Evolutionary conservation across 148 eudicot genomes (phyloP).

Genomic region (Arbutus unedo): DNA sequence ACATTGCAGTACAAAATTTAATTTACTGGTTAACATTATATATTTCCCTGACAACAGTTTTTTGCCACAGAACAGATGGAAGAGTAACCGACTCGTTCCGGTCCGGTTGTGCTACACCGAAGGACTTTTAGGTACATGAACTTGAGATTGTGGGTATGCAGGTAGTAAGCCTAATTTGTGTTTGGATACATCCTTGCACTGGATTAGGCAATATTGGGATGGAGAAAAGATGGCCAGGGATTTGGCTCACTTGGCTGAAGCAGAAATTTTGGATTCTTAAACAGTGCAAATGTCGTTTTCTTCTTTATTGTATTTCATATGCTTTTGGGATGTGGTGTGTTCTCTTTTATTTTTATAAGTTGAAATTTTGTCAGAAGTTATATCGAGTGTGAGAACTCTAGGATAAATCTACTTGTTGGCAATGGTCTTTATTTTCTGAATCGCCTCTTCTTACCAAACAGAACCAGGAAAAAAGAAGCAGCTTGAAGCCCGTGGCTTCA

Average conservation of each 20-base stretch:
- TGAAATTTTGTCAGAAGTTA: background rate
- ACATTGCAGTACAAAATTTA: background rate
- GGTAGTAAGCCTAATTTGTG: background rate
- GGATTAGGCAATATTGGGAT: background rate
- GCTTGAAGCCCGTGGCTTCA: background rate
- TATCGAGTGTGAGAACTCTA: background rate
- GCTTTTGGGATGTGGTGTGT: background rate
- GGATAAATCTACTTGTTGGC: too few relatives aligned
- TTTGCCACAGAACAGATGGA: background rate
- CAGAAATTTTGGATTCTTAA: background rate
- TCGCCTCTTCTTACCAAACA: background rate
- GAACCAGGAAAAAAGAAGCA: background rate
- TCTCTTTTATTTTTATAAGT: background rate
- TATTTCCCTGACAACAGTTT: background rate
- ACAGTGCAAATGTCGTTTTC: background rate
- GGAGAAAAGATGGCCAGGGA: background rate
- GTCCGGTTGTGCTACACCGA: background rate
- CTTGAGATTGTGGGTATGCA: background rate
- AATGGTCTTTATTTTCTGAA: background rate
- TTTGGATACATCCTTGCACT: background rate
- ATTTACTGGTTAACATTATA: background rate
- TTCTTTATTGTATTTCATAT: background rate
- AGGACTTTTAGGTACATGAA: background rate
- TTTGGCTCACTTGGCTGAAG: background rate
- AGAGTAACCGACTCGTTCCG: background rate